Percentiles rank a stretch among this genome's conserved stretches.
Evolutionary conservation across 768 basidiomycete genomes (phyloP).

Genomic region (Lentinula raphanica): DNA sequence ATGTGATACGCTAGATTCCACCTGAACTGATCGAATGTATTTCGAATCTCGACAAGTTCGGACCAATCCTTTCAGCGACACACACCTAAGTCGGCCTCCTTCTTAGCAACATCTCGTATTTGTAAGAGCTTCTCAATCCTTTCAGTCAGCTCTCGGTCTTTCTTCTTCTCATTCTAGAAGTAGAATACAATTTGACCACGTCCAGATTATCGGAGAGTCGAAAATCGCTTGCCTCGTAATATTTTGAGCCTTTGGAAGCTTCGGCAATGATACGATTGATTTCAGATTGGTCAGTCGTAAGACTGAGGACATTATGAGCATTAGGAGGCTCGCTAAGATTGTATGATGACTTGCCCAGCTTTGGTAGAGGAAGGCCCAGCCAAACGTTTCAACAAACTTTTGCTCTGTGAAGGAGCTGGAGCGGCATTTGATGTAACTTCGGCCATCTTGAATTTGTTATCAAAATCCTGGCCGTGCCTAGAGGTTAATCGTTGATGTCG

Average conservation of each 20-base stretch:
- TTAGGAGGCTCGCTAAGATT: background rate
- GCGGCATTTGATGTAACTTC: background rate
- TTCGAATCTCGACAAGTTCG: slow-evolving; percentile 12
- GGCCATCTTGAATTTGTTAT: background rate
- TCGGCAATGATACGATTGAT: slow-evolving; percentile 88
- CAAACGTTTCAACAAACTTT: slow-evolving; percentile 68
- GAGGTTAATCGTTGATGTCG: background rate
- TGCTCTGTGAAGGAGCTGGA: slow-evolving; percentile 1
- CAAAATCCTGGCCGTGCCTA: background rate
- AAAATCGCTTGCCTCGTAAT: slow-evolving; percentile 61
- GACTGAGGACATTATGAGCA: slow-evolving; percentile 30
- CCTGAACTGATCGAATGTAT: slow-evolving; percentile 33
- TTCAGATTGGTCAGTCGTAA: slow-evolving; percentile 74
- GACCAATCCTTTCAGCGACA: slow-evolving; percentile 10
- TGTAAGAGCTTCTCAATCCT: slow-evolving; percentile 68
- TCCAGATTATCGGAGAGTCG: background rate
- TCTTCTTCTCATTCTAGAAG: slow-evolving; percentile 78
- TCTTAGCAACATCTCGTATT: slow-evolving; percentile 53
- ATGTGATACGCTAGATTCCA: slow-evolving; percentile 65
- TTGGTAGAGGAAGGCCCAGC: slow-evolving; percentile 88
- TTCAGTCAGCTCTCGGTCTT: slow-evolving; percentile 78
- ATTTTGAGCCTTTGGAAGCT: slow-evolving; percentile 89
- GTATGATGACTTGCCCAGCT: slow-evolving; percentile 58
- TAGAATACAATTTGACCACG: background rate
- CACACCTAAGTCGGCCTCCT: slow-evolving; percentile 53